phyloP scores from a whole-genome alignment of 306 rosid genomes.

The Parietaria judaica region DNA sequence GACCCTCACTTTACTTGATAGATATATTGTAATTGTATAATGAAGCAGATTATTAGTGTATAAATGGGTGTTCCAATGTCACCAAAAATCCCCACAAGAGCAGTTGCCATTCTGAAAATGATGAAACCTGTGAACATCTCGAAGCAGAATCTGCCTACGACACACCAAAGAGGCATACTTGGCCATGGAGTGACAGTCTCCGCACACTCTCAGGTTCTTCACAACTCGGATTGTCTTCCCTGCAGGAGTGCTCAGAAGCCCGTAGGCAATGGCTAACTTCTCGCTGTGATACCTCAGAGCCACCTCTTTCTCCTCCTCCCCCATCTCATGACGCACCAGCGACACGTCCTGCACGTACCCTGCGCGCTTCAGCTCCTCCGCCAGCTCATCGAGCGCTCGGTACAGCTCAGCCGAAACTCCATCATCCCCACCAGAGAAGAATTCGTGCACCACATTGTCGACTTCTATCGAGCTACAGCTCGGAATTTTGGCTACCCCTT shows the following conservation, averaged over 20 bases:
- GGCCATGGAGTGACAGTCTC: constrained; percentile 75
- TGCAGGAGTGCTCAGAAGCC: constrained; percentile 60
- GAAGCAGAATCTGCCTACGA: constrained; percentile 56
- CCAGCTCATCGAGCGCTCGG: constrained; percentile 55
- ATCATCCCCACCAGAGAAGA: constrained; percentile 69
- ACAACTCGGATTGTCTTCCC: constrained; percentile 69
- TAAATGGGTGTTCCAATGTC: constrained; percentile 4
- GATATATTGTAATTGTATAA: too few species aligned
- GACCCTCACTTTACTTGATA: too few species aligned
- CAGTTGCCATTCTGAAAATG: constrained; percentile 69
- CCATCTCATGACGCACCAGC: constrained; percentile 72
- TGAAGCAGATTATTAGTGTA: too few species aligned
- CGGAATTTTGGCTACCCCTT: constrained; percentile 62
- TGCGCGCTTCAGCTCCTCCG: constrained; percentile 53
- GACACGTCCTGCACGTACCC: constrained; percentile 71
- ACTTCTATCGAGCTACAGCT: constrained; percentile 84
- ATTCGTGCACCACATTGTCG: constrained; percentile 76
- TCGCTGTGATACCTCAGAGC: constrained; percentile 71
- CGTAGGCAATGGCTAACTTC: constrained; percentile 87
- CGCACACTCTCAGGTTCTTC: constrained; percentile 74
- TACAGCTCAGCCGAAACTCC: constrained; percentile 39
- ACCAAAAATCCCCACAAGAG: constrained; percentile 91
- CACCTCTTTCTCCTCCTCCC: constrained; percentile 74
- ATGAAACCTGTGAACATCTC: constrained; percentile 82
- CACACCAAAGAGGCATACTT: constrained; percentile 61